Evolutionary conservation across 352 stramenopile genomes (phyloP).

Genomic region (Globisporangium cylindrosporum): DNA sequence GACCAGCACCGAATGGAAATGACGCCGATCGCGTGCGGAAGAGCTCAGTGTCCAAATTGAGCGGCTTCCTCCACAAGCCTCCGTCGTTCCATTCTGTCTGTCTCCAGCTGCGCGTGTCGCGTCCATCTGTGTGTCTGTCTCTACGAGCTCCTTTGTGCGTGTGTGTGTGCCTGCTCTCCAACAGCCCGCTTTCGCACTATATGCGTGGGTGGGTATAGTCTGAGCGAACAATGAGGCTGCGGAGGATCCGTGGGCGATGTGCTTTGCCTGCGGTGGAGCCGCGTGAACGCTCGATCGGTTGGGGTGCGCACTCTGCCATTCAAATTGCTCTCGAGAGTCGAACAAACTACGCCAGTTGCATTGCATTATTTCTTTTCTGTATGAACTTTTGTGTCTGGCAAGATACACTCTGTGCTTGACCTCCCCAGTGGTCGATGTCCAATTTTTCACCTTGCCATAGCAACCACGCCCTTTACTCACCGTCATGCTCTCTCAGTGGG

Average conservation of each 20-base stretch:
- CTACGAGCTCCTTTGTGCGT: not conserved
- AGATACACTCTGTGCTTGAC: conserved; percentile 88
- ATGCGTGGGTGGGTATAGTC: conserved; percentile 79
- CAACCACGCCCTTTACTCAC: conserved; percentile 69
- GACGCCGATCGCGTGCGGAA: not conserved
- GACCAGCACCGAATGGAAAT: not conserved
- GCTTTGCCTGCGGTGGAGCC: conserved; percentile 26
- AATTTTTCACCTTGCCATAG: conserved; percentile 86
- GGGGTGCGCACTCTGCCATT: conserved; percentile 11
- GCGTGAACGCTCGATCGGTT: conserved; percentile 29
- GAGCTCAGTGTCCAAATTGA: conserved; percentile 17
- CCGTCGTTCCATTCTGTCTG: not conserved
- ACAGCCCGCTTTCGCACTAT: conserved; percentile 52
- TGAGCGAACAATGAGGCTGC: conserved; percentile 59
- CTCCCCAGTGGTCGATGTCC: conserved; percentile 70
- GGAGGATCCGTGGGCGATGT: conserved; percentile 28
- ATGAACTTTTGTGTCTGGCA: conserved; percentile 30
- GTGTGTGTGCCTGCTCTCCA: conserved; percentile 44
- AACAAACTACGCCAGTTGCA: conserved; percentile 22
- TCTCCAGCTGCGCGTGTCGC: not conserved
- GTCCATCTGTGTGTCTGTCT: not conserved
- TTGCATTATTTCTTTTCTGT: conserved; percentile 14
- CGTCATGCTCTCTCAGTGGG: conserved; percentile 51
- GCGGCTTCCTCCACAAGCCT: not conserved
- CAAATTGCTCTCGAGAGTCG: conserved; percentile 34